Evolutionary conservation across 129 eudicot genomes (phyloP), one percentile per base, ranked within the genome.

Genomic region (Logfia minima): DNA sequence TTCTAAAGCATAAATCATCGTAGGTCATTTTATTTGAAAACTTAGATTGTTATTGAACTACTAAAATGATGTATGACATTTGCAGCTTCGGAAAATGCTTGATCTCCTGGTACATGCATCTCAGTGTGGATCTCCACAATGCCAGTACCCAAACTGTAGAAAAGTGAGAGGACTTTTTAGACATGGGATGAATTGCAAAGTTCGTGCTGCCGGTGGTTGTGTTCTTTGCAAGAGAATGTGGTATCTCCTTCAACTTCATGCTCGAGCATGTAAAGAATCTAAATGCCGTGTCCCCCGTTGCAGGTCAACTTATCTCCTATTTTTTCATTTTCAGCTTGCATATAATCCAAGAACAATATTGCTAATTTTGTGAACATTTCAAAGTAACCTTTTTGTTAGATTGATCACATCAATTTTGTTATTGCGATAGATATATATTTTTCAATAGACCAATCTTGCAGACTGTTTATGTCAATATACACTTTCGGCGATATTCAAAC

Each of bases 91-190:
- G 83, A 91, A 86, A 83, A 93, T 93, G 98, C 98, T 93, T 9
- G 98, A 93, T 72, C 96, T 93, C 68, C 84, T 93, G 86, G 93
- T 93, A 58, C 98, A 93, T 77, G 97, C 98, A 41, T 85, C 97
- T 75, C 98, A 86, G 64, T 93, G 98, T 69, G 96, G 96, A 55
- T 84, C 96, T 19, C 82, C 88, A n/a, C 86, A 29, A 72, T 93
- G 98, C 75, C 93, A 83, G 66, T 93, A 91, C 67, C 97, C 89
- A 32, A 87, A 91, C 61, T 93, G 98, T 77, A 87, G 97, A 66
- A 93, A 93, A 81, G 98, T 93, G 67, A 91, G 87, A 87, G 98
- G 90, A 75, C 97, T 93, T 77, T 93, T 91, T 90, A 88, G 97
- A 59, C 98, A 93, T 43, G 97, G 97, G 22, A 84, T 86, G 37